Evolutionary conservation across 495 filamentous ascomycete species (phyloP), one percentile per base, ranked within the genome.

Genomic region (Penicillium antarcticum): DNA sequence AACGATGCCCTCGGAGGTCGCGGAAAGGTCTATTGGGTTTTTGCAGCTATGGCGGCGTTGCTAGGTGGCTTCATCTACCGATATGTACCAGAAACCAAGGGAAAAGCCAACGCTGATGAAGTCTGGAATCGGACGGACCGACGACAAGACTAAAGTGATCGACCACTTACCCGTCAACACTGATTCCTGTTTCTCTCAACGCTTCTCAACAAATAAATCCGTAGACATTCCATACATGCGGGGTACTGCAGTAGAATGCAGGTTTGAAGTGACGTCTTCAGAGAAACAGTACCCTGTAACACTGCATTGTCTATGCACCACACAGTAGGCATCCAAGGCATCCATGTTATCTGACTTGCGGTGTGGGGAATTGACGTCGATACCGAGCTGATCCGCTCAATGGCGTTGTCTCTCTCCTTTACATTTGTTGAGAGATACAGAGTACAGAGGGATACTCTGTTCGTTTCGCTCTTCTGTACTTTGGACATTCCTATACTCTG

Each of bases 21-120:
- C 5, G 92, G 92, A 0, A 87, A 84, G 76, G 87, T 91, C 0
- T 97, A 92, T 64, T 95, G 90, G 72, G 73, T 95, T 11, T 97
- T 97, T 65, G 85, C 90, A 0, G 86, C 61, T 1, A 73, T 94
- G 53, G 89, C 89, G 0, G 72, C 73, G 3, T 37, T 89, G 14
- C 81, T 85, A 46, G 85, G 81, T 0, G 31, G 66, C 1, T 92
- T 95, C 60, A 83, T 94, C 18, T 70, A 74, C 18, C 77, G 74
- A 68, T 79, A 72, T 33, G 87, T 96, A 5, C 91, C 91, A 1
- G 91, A 96, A 72, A 95, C 91, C 1, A 87, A 80, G 60, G 91
- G 88, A 4, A 94, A 87, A 74, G 81, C 78, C 44, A 85, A 83
- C 57, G 80, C 78, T 0, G 89, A 96, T 60, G 91, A 95, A 67